Base-by-base conservation (phyloP, 345 rosid genomes). In the Lenwebbia sp. region DNA sequence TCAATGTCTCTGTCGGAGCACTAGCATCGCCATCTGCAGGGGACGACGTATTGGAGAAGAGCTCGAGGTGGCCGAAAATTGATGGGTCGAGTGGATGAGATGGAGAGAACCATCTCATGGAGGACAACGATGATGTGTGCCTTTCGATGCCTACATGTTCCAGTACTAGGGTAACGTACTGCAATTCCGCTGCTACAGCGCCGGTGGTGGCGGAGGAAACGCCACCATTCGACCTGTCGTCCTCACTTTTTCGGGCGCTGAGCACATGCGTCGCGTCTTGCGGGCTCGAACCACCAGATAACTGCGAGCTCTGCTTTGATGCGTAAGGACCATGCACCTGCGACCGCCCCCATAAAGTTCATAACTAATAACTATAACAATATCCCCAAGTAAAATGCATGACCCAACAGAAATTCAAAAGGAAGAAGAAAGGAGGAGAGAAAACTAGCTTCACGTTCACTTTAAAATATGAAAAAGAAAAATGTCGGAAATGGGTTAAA, bases 1-100 rank as follows among this genome's bases (percentile, higher is more conserved):
- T 56, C 40, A 30, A 33, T n/a, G 11, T 40, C 60, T 83, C 83
- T 4, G 49, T 53, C 49, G 83, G 41, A 25, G 84, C 19, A 5
- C 22, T 62, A 12, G 76, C 62, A 21, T 13, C 41, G 40, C 65
- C 54, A 54, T 49, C 28, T 28, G 58, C 33, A 22, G 40, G 58
- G 25, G 81, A 70, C 78, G 78, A 70, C 81, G 86, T 49, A 85
- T 88, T 78, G 86, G 86, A 91, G 56, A 86, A 40, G 28, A 22
- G 88, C 86, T 95, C 98, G 76, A 95, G 93, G 65, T 88, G 85
- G 88, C 92, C 85, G 90, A 95, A 97, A 85, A 91, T 92, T 7
- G 97, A 93, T 26, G 97, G 95, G 86, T 97, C 91, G 15, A 96
- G 87, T 19, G 96, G 95, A 44, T 91, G 94, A 3, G 97, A 89